Base-by-base conservation (phyloP, 2,329 filamentous ascomycete species). In the Didymella glomerata region DNA sequence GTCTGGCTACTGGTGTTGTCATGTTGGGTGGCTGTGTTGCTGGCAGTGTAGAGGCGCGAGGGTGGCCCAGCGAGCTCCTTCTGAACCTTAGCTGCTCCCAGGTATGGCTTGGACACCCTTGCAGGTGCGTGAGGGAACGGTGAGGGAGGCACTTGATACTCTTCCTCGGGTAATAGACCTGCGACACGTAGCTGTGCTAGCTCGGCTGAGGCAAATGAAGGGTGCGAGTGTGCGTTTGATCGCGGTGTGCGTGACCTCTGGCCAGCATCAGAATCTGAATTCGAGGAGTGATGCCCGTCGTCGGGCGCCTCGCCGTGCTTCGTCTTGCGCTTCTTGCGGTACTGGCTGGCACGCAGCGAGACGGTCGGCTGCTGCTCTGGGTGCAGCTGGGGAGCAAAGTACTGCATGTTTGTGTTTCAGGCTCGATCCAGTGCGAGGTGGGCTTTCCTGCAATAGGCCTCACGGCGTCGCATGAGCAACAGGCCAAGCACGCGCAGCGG, bases 51-150 rank as follows among this genome's bases (percentile, higher is more conserved):
- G 8, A 83, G 66, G 11, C 79, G 77, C 40, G 80, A 77, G 27
- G 80, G 77, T 45, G 81, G 68, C 36, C 57, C 68, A 25, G 78
- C 77, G 32, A 83, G 70, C 59, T 79, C 76, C 53, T 78, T 68
- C 52, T 80, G 76, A 6, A 79, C 61, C 34, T 72, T 65, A 25
- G 64, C 32, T 30, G 65, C 27, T 13, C 52, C 67, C 55, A 67
- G 59, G 27, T 49, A 62, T 40, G 59, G 54, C 40, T 64, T 65
- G 54, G 60, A 40, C 18, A 55, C 36, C 47, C 56, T 63, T 46
- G 64, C 69, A 50, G 79, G 66, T 28, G 75, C 75, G 64, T 83
- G 81, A 34, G 81, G 81, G 60, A 83, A 83, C 34, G 80, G 79
- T 25, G 67, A 60, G 42, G 71, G 69, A 48, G 81, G 80, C 14